Conservation (phyloP, 371 early-diverging fungal species). For the Thermomucor indicae-seudaticae region DNA sequence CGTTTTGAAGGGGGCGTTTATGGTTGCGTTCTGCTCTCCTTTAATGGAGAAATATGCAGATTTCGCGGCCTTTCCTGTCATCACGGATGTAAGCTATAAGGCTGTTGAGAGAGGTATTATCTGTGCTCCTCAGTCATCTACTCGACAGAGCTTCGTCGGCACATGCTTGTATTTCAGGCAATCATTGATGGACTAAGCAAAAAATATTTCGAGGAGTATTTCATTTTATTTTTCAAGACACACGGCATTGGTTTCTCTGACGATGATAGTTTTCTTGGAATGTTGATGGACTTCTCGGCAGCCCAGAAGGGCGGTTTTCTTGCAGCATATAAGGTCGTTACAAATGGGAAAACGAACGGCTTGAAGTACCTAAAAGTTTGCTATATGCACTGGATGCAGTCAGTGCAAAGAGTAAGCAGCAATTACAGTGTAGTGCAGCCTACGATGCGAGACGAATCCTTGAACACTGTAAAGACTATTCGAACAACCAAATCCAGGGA, state of each 20-base stretch:
- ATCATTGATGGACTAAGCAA: neutral
- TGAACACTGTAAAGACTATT: no score
- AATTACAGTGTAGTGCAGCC: neutral
- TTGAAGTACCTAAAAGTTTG: slow-evolving; percentile 2
- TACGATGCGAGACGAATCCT: no score
- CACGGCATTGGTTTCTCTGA: neutral
- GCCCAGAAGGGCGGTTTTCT: neutral
- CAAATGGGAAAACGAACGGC: neutral
- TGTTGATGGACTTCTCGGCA: neutral
- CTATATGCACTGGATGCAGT: slow-evolving; percentile 12
- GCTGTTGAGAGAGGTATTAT: neutral
- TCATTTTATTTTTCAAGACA: neutral
- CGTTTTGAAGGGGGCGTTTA: neutral
- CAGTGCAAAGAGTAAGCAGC: slow-evolving; percentile 2
- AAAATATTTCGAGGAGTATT: slow-evolving; percentile 1
- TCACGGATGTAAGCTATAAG: slow-evolving; percentile 1
- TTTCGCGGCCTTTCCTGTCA: neutral
- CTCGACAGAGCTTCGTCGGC: neutral
- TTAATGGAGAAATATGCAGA: neutral
- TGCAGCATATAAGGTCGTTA: neutral
- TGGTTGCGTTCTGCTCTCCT: neutral
- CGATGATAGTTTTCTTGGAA: neutral
- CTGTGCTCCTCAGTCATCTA: neutral
- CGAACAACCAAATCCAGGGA: no score
- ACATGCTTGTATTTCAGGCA: neutral